Base-by-base conservation (phyloP, 352 stramenopile genomes). In the Pythium dissotocum region DNA sequence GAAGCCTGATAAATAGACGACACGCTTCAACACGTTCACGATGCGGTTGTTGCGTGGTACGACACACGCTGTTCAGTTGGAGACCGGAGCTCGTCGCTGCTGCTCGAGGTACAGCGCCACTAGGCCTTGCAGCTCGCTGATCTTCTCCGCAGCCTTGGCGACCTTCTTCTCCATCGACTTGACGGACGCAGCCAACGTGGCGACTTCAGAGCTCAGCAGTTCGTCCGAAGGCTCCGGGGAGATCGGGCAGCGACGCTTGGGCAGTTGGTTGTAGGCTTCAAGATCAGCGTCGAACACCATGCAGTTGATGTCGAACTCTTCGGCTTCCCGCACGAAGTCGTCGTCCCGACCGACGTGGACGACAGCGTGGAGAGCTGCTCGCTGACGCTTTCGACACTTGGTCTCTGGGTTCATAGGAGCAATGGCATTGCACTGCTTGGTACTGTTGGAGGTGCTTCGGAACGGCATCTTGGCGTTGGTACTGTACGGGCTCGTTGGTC, bases 41-140 rank as follows among this genome's bases (percentile, higher is more conserved):
- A 53, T 1, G 46, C 2, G 14, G 14, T 53, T 12, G 46, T 53
- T 53, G 46, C n/a, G 46, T 53, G 40, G 38, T 16, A 6, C 35
- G 1, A 40, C 35, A 40, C 6, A 12, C 35, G 7, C 2, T 9
- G 26, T 10, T 63, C 35, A 65, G 59, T 65, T 58, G 33, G 24
- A 12, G 12, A 30, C 26, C 3, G 42, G 7, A 4, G 52, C 55
- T 30, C 52, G 35, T 44, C 55, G 44, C 30, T 42, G 77, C 46
- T 69, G 76, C 10, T 72, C 76, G 18, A 77, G 72, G 53, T 79
- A 72, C 30, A 75, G 65, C 24, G 68, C 58, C 60, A 90, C 70
- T 26, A 90, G 71, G 28, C 72, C 70, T 28, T 76, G 73, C 24
- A 90, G 71, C 18, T 85, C 82, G 28, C 58, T 72, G 51, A 90